Evolutionary conservation across 2,329 filamentous ascomycete species (phyloP).

Genomic region (Dactylonectria estremocensis): DNA sequence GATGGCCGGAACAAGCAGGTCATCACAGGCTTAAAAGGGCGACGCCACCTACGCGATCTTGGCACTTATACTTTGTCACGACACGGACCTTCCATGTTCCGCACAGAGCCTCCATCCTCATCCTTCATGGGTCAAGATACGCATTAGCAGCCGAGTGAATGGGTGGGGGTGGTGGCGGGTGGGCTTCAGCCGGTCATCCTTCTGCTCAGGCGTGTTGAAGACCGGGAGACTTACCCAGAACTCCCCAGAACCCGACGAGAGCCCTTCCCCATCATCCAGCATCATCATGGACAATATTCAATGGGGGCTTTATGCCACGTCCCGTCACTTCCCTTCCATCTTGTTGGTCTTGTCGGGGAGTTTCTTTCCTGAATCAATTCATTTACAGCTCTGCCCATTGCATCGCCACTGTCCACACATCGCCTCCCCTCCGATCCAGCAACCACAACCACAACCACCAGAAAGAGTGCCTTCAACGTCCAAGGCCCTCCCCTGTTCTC

Average conservation of each 20-base stretch:
- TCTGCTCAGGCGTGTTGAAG: neutral
- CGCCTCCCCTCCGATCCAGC: slow-evolving; percentile 46
- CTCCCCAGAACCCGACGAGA: slow-evolving; percentile 25
- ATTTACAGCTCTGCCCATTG: slow-evolving; percentile 51
- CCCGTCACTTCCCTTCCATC: slow-evolving; percentile 40
- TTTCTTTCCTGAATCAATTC: slow-evolving; percentile 50
- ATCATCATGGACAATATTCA: slow-evolving; percentile 31
- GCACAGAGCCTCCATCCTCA: neutral
- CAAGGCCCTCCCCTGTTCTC: slow-evolving; percentile 32
- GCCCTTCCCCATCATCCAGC: slow-evolving; percentile 12
- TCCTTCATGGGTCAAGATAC: neutral
- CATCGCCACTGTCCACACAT: slow-evolving; percentile 49
- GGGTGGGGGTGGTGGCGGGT: neutral
- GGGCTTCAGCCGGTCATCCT: neutral
- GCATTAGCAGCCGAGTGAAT: neutral
- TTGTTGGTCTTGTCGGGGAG: slow-evolving; percentile 36
- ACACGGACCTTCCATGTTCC: neutral
- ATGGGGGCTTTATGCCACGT: slow-evolving; percentile 33
- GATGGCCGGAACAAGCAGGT: neutral
- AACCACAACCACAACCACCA: slow-evolving; percentile 43
- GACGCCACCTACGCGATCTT: neutral
- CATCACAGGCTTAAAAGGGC: neutral
- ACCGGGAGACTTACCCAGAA: slow-evolving; percentile 2
- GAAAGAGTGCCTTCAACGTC: slow-evolving; percentile 34
- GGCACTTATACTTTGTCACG: neutral